Conservation (phyloP, 495 filamentous ascomycete genomes). For the Aspergillus egyptiacus region DNA sequence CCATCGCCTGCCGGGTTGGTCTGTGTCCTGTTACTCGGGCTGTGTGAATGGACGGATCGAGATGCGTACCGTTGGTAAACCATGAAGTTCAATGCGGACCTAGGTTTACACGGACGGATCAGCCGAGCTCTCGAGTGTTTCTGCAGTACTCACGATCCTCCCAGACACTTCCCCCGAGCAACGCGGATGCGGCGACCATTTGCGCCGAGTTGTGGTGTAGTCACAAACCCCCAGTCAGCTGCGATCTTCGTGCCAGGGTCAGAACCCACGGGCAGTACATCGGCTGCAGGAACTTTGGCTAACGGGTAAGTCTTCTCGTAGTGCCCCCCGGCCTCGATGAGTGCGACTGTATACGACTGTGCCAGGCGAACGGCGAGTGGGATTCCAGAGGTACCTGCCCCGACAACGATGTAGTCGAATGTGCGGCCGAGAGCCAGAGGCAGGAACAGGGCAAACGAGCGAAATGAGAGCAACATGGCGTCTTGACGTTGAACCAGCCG, state of each 20-base stretch:
- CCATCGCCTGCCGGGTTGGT: slow-evolving; percentile 33
- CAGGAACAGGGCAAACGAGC: background rate
- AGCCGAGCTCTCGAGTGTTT: background rate
- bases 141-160: slow-evolving; percentile 36
- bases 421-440: background rate
- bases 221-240: slow-evolving; percentile 48
- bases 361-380: slow-evolving; percentile 41
- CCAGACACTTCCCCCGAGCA: slow-evolving; percentile 33
- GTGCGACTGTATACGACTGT: slow-evolving; percentile 32
- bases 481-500: too few relatives aligned
- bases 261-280: slow-evolving; percentile 29
- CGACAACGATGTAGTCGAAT: slow-evolving; percentile 50
- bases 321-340: slow-evolving; percentile 55
- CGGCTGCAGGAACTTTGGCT: slow-evolving; percentile 42
- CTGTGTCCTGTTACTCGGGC: slow-evolving; percentile 15
- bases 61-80: slow-evolving; percentile 30
- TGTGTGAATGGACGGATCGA: too few relatives aligned
- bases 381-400: slow-evolving; percentile 48
- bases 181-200: slow-evolving; percentile 36
- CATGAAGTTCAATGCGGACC: slow-evolving; percentile 34
- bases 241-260: slow-evolving; percentile 24
- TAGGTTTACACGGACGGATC: slow-evolving; percentile 3
- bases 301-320: slow-evolving; percentile 44
- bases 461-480: background rate
- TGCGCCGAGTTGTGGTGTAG: slow-evolving; percentile 25